Evolutionary conservation across 2,329 filamentous ascomycete species (phyloP).

Genomic region (Calonectria pseudoreteaudii): DNA sequence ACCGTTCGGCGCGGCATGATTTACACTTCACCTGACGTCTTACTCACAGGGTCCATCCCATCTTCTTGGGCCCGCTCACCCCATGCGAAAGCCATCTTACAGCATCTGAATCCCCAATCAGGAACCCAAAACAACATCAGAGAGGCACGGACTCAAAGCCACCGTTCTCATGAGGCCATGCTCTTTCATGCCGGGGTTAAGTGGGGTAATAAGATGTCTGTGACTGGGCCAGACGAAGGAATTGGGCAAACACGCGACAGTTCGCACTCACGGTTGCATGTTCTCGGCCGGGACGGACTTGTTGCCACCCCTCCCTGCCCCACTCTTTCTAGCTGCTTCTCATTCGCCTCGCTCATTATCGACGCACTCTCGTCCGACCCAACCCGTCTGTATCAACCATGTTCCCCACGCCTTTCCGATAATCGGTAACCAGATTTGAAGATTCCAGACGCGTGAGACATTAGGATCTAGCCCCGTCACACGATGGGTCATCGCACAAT

Average conservation of each 20-base stretch:
- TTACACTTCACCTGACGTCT: constrained; percentile 4
- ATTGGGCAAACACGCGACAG: neutral
- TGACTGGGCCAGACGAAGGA: neutral
- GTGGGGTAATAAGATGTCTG: neutral
- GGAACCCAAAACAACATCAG: neutral
- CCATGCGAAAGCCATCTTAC: neutral
- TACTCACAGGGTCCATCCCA: constrained; percentile 10
- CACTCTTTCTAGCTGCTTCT: neutral
- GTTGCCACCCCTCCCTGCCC: neutral
- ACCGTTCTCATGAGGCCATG: neutral
- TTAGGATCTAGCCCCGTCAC: neutral
- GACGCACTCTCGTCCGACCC: neutral
- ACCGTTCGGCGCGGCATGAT: constrained; percentile 1
- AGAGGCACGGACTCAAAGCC: neutral
- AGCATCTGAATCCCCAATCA: neutral
- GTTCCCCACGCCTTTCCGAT: neutral
- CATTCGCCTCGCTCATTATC: neutral
- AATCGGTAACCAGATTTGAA: neutral
- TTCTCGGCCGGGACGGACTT: neutral
- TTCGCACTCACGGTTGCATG: neutral
- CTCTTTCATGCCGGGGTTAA: neutral
- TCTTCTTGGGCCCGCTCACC: neutral
- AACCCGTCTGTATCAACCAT: neutral
- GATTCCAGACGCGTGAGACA: neutral
- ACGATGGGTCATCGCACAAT: neutral